Conservation (phyloP, 371 early-diverging fungal genomes). For the Batkoa obscura region DNA sequence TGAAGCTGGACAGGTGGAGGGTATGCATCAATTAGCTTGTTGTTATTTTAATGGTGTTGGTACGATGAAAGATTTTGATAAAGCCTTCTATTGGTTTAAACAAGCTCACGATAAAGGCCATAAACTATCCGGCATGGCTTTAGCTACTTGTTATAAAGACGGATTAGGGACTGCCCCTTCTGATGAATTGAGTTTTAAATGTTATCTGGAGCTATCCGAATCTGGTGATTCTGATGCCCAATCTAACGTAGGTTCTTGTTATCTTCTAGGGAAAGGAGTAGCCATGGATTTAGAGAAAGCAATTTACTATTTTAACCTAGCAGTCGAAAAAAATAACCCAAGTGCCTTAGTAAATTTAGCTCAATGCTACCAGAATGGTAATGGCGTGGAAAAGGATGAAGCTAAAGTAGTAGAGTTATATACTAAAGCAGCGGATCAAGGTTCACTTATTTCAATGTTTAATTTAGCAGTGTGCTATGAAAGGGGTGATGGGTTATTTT, state of each 20-base stretch:
- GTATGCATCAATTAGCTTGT: slow-evolving; percentile 57
- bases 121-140: slow-evolving; percentile 34
- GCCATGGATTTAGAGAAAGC: slow-evolving; percentile 44
- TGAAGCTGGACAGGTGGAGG: slow-evolving; percentile 17
- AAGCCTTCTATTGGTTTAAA: slow-evolving; percentile 46
- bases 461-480: slow-evolving; percentile 70
- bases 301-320: slow-evolving; percentile 51
- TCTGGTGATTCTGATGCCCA: slow-evolving; percentile 64
- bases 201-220: too few relatives aligned
- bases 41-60: slow-evolving; percentile 60
- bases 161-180: slow-evolving; percentile 42
- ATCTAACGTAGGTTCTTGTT: slow-evolving; percentile 63
- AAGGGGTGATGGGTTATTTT: slow-evolving; percentile 42
- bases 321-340: slow-evolving; percentile 54
- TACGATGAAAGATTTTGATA: slow-evolving; percentile 20
- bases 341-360: slow-evolving; percentile 53
- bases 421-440: slow-evolving; percentile 27
- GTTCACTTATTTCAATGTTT: slow-evolving; percentile 75
- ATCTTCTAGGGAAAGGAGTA: slow-evolving; percentile 48
- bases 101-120: slow-evolving; percentile 51
- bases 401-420: slow-evolving; percentile 53
- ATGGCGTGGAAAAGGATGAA: slow-evolving; percentile 23
- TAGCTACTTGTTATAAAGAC: slow-evolving; percentile 52
- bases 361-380: slow-evolving; percentile 28
- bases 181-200: too few relatives aligned